Percentiles rank a stretch among this genome's conserved stretches.
Evolutionary conservation across 2,329 filamentous ascomycete species (phyloP).

Genomic region (Xylariaceae sp.): DNA sequence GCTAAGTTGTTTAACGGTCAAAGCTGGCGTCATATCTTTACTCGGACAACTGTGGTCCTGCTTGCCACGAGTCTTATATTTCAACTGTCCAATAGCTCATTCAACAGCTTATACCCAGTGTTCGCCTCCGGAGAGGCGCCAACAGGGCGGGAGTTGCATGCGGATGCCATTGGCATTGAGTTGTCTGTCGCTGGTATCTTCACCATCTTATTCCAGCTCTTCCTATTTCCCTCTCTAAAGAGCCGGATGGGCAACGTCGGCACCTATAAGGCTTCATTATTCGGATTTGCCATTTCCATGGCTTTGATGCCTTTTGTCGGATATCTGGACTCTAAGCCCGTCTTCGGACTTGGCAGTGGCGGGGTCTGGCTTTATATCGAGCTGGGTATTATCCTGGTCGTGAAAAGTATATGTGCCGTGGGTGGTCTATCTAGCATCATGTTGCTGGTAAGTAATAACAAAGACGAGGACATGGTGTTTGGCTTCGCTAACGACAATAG

Average conservation of each 20-base stretch:
- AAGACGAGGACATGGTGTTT: not conserved
- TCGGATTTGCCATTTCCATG: slow-evolving; percentile 78
- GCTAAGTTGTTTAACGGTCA: slow-evolving; percentile 40
- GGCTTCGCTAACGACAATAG: slow-evolving; percentile 31
- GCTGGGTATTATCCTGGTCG: slow-evolving; percentile 70
- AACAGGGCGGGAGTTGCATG: slow-evolving; percentile 68
- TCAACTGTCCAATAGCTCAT: slow-evolving; percentile 88
- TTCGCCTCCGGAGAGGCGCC: slow-evolving; percentile 74
- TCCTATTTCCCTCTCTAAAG: slow-evolving; percentile 74
- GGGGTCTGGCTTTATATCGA: slow-evolving; percentile 72
- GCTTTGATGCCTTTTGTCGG: slow-evolving; percentile 85
- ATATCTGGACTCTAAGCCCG: slow-evolving; percentile 58
- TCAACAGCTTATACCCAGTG: slow-evolving; percentile 91
- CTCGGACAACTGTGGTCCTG: slow-evolving; percentile 74
- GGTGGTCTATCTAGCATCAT: slow-evolving; percentile 86
- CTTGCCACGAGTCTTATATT: slow-evolving; percentile 87
- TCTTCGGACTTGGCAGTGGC: slow-evolving; percentile 55
- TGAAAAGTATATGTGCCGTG: slow-evolving; percentile 88
- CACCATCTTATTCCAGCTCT: slow-evolving; percentile 86
- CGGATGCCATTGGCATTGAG: slow-evolving; percentile 77
- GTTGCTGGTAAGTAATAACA: slow-evolving; percentile 59
- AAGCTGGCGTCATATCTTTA: slow-evolving; percentile 57
- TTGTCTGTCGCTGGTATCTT: slow-evolving; percentile 77
- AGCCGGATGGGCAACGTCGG: slow-evolving; percentile 77
- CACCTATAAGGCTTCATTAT: slow-evolving; percentile 72